phyloP scores from a whole-genome alignment of 2,329 filamentous ascomycete genomes.

The Endoconidiophora laricicola region DNA sequence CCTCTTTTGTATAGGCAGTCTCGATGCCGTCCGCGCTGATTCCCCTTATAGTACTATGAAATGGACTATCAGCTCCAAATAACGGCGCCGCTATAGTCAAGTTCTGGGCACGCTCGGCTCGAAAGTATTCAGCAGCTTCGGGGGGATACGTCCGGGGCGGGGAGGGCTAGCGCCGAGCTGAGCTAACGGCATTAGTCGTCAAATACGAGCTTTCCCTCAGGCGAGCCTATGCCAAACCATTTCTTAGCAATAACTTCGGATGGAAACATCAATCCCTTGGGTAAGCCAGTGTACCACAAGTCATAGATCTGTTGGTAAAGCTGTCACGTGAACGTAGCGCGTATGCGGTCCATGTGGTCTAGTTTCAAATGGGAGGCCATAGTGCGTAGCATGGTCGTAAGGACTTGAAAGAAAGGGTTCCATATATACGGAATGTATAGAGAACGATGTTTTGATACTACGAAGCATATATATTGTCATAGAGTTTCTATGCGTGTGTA shows the following conservation, averaged over 20 bases:
- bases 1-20: constrained; percentile 1
- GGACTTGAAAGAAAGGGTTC: too few species aligned
- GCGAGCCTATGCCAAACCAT: constrained; percentile 12
- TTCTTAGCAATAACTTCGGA: not conserved
- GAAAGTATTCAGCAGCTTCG: constrained; percentile 15
- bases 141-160: constrained; percentile 16
- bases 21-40: not conserved
- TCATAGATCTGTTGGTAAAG: constrained; percentile 6
- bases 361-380: too few species aligned
- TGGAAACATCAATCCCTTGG: not conserved
- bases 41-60: not conserved
- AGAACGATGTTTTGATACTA: too few species aligned
- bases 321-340: constrained; percentile 5
- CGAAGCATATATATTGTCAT: not conserved
- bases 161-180: not conserved
- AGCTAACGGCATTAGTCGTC: constrained; percentile 8
- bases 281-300: constrained; percentile 11
- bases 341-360: constrained; percentile 1
- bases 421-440: too few species aligned
- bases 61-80: constrained; percentile 3
- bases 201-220: constrained; percentile 2
- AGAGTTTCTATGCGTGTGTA: not conserved
- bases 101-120: constrained; percentile 6
- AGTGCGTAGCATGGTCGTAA: too few species aligned
- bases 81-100: constrained; percentile 8